A percentile compares a stretch with the other conserved stretches of the same genome.
phyloP scores from a whole-genome alignment of 208 protist genomes.

The Acanthamoeba healyi region DNA sequence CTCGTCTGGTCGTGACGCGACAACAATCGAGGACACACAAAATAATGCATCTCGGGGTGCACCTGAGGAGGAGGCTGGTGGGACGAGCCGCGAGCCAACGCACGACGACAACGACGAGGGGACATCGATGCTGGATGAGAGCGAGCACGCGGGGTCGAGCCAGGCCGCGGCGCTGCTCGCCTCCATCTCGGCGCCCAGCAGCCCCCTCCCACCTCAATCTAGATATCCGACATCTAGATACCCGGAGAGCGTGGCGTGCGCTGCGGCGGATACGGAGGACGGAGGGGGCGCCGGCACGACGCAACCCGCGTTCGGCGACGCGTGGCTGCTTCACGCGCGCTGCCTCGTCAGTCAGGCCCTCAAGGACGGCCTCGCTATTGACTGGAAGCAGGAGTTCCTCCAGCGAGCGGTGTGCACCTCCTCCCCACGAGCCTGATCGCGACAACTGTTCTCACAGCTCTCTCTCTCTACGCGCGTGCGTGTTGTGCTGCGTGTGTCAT shows the following conservation, averaged over 20 bases:
- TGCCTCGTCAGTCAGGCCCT: not conserved
- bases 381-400: slow-evolving; percentile 55
- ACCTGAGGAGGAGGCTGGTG: too few relatives aligned
- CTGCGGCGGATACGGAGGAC: not conserved
- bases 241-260: too few relatives aligned
- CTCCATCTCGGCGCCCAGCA: not conserved
- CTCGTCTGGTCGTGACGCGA: not conserved
- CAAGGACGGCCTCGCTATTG: not conserved
- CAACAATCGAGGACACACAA: too few relatives aligned
- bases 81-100: too few relatives aligned
- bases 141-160: not conserved
- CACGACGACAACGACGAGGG: too few relatives aligned
- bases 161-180: not conserved
- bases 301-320: not conserved
- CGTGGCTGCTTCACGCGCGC: slow-evolving; percentile 15
- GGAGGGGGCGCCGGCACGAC: not conserved
- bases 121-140: too few relatives aligned
- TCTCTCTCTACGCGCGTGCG: not conserved
- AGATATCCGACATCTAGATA: too few relatives aligned
- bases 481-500: not conserved
- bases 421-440: not conserved
- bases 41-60: too few relatives aligned
- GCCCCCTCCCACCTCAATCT: too few relatives aligned
- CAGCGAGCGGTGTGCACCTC: not conserved
- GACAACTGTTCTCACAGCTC: not conserved